Evolutionary conservation across 2,329 filamentous ascomycete genomes (phyloP), one percentile per base, ranked within the genome.

Genomic region (Colletotrichum orbiculare): DNA sequence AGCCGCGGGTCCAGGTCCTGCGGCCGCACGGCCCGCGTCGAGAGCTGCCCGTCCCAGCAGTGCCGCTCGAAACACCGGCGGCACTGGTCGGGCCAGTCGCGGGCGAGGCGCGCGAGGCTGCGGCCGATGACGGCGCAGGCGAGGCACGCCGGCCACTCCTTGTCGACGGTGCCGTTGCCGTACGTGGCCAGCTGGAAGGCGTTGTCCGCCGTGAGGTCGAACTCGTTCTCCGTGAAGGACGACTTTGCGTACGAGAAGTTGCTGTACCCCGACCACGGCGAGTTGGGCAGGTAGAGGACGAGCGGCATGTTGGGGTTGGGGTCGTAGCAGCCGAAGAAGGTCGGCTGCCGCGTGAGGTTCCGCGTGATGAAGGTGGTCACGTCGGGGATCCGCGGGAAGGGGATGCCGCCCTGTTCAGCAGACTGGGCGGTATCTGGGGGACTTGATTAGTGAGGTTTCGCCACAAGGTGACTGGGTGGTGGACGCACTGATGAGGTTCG

Each of bases 51-150:
- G 56, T 73, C 49, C 72, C 72, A 74, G 25, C 72, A 74, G 42
- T 74, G 72, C 4, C 46, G 58, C 9, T 67, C 15, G 59, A 74
- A 74, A 10, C 73, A 74, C 17, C 69, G 41, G 9, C 64, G 60
- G 46, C 73, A 74, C 33, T 73, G 68, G 3, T 37, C 55, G 0
- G 73, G 73, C 5, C 70, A 3, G 1, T 69, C 55, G 1, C 71
- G 59, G 4, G 54, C 50, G 3, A 61, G 38, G 0, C 73, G 65
- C 66, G 85, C 80, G 62, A 94, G 83, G 64, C 89, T 92, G 53
- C 93, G 85, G 57, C 84, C 86, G 15, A 97, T 80, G 4, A 95
- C 87, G 0, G 93, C 94, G 75, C 94, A 97, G 5, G 88, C 92
- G 2, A 96, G 89, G 71, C 94, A 97, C 0, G 87, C 82, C 0